These are phyloP conservation scores for Neonectria sp. DNA, from an alignment of 2,329 filamentous ascomycete genomes.

Conservation along the genomic window DNA sequence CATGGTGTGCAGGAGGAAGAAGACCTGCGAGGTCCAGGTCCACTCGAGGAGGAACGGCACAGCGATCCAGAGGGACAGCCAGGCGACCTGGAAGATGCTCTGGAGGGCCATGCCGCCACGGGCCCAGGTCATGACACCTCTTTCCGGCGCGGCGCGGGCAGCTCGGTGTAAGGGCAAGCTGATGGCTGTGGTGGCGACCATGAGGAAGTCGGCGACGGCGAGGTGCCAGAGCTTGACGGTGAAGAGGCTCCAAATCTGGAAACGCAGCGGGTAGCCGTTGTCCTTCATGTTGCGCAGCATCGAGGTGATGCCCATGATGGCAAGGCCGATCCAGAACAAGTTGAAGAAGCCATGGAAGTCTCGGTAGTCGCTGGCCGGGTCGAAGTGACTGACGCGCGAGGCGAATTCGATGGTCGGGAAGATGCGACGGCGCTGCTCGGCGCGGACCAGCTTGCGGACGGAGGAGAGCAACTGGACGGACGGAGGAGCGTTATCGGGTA, in stretches of 20 bases:
- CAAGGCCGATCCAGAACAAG: conserved; percentile 96
- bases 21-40: conserved; percentile 98
- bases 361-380: conserved; percentile 90
- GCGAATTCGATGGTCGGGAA: conserved; percentile 96
- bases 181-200: conserved; percentile 83
- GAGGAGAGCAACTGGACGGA: conserved; percentile 89
- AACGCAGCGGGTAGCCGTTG: conserved; percentile 87
- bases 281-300: conserved; percentile 94
- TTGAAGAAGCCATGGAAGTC: conserved; percentile 99
- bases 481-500: conserved; percentile 92
- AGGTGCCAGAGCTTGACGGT: conserved; percentile 92
- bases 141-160: conserved; percentile 68
- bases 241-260: conserved; percentile 90
- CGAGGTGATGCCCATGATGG: conserved; percentile 97
- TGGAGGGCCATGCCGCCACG: conserved; percentile 86
- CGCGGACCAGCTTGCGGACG: conserved; percentile 86
- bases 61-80: conserved; percentile 87
- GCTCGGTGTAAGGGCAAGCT: conserved; percentile 81
- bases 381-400: conserved; percentile 94
- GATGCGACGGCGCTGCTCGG: conserved; percentile 84
- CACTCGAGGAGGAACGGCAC: conserved; percentile 89
- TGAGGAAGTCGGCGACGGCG: conserved; percentile 84
- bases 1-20: conserved; percentile 91
- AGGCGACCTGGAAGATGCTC: conserved; percentile 83
- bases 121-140: conserved; percentile 77